A percentile compares a stretch with the other conserved stretches of the same genome.
phyloP scores from a whole-genome alignment of 2,329 filamentous ascomycete genomes.

The Macrophomina phaseolina region DNA sequence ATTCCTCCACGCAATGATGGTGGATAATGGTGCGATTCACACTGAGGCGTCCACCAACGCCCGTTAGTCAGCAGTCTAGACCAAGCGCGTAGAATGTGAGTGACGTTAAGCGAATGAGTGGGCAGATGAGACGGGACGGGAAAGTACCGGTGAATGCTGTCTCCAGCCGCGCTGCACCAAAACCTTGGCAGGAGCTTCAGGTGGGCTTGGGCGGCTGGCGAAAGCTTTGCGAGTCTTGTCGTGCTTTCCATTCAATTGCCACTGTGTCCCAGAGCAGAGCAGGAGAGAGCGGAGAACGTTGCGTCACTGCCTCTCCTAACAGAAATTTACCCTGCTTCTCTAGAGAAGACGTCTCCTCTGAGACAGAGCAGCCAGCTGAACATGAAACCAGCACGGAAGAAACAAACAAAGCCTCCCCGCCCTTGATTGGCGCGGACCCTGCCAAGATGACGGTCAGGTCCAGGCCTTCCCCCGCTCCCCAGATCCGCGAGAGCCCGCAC shows the following conservation, averaged over 20 bases:
- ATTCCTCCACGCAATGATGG: too few relatives aligned
- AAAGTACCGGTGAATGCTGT: background rate
- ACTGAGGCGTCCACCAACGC: too few relatives aligned
- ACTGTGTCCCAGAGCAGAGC: background rate
- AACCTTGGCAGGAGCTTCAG: conserved; percentile 1
- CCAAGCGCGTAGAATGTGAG: too few relatives aligned
- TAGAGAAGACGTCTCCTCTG: background rate
- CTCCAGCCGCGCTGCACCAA: background rate
- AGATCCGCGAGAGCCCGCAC: background rate
- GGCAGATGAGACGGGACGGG: background rate
- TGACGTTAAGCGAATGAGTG: too few relatives aligned
- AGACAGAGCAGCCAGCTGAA: background rate
- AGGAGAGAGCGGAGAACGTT: too few relatives aligned
- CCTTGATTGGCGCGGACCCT: background rate
- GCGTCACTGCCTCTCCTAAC: too few relatives aligned
- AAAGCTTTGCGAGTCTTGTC: background rate
- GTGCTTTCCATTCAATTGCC: background rate
- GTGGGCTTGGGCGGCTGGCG: background rate
- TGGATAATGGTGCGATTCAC: too few relatives aligned
- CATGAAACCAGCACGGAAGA: too few relatives aligned
- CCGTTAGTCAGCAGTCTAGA: too few relatives aligned
- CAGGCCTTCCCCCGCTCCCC: background rate
- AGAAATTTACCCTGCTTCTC: background rate
- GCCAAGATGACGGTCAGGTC: background rate
- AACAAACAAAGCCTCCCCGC: too few relatives aligned